Evolutionary conservation across 345 rosid genomes (phyloP), one percentile per base, ranked within the genome.

Genomic region (Salix brachista): DNA sequence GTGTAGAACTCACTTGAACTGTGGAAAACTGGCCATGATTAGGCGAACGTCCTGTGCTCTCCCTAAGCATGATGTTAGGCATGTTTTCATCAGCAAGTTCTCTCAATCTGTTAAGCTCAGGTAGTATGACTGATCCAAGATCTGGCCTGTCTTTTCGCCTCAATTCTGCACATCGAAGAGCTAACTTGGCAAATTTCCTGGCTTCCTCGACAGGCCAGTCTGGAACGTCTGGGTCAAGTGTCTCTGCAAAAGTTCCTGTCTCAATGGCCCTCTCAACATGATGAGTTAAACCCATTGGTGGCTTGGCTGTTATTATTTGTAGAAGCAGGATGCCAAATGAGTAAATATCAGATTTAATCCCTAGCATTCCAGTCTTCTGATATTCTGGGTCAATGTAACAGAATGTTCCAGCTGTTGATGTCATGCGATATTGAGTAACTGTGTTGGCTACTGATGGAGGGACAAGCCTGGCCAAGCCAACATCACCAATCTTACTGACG

Each of bases 351-450:
- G 99, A 93, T 80, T 88, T 93, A 46, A 82, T 84, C 6, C 98
- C 96, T 8, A 96, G 88, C 96, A 91, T 90, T 75, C 98, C 94
- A 1, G 98, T 91, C 77, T 93, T 96, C 71, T 91, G 99, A 68
- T 96, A 96, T 32, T 96, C 97, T 1, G 99, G 99, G 78, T 96
- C 98, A 48, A 96, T 93, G 80, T 96, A 96, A 75, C 91, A 96
- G 82, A 96, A 88, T 39, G 98, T 96, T 82, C 98, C 97, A 7
- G 99, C 99, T 1, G 98, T 87, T 78, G 98, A 74, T 1, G 99
- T 96, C 94, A 96, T 86, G 64, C 89, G 91, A 42, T 91, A 92
- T 76, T 93, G 98, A 36, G 99, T 93, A 32, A 80, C 89, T 7
- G 81, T 17, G 74, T 89, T 71, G 17, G 96, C 86, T 34, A 91